phyloP scores from a whole-genome alignment of 116 monocot genomes.

The Dioscorea cayenensis region DNA sequence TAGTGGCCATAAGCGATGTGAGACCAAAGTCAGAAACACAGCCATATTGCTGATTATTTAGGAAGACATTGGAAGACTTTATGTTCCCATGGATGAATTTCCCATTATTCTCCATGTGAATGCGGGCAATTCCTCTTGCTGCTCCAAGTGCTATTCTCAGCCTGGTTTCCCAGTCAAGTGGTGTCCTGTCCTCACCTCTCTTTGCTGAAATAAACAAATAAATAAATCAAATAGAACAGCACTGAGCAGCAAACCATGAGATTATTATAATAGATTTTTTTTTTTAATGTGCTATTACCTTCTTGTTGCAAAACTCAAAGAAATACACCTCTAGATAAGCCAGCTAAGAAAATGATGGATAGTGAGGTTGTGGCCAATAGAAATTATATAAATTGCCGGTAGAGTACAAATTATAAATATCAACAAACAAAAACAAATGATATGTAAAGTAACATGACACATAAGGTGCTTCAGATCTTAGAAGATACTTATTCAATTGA shows the following conservation, averaged over 20 bases:
- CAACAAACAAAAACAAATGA: too few species aligned
- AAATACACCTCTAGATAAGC: too few species aligned
- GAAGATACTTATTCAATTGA: too few species aligned
- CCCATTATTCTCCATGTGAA: constrained; percentile 55
- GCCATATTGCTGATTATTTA: constrained; percentile 46
- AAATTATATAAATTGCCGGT: too few species aligned
- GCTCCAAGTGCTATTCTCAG: constrained; percentile 61
- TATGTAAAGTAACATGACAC: too few species aligned
- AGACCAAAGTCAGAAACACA: constrained; percentile 76
- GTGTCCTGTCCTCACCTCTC: constrained; percentile 45
- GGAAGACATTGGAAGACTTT: constrained; percentile 79
- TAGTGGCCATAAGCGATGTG: constrained; percentile 34
- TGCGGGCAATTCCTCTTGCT: constrained; percentile 56
- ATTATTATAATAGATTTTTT: not conserved
- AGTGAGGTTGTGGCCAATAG: too few species aligned
- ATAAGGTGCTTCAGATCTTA: too few species aligned
- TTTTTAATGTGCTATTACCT: too few species aligned
- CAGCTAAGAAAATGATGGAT: too few species aligned
- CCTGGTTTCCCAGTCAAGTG: constrained; percentile 78
- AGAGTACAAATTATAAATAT: too few species aligned
- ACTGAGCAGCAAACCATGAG: not conserved
- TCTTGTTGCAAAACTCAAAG: too few species aligned
- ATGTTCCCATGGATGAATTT: constrained; percentile 91
- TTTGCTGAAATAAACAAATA: constrained; percentile 32
- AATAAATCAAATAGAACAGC: not conserved